Evolutionary conservation across 768 basidiomycete genomes (phyloP), one percentile per base, ranked within the genome.

Genomic region (Tylopilus sp.): DNA sequence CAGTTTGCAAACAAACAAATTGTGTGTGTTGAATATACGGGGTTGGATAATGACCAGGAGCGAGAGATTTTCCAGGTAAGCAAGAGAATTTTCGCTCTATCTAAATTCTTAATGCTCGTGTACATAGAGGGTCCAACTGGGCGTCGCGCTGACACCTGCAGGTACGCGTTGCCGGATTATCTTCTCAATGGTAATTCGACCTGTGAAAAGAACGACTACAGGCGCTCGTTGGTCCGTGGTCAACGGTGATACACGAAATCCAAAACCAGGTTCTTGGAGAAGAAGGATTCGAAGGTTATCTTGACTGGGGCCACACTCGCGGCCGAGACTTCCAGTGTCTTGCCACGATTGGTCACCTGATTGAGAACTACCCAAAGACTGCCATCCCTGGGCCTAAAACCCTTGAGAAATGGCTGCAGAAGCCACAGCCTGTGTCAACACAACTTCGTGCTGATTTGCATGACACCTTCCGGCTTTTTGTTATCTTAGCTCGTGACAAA

Each of bases 41-140:
- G 72, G 17, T 61, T 85, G 38, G 71, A 66, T 0, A 63, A 63
- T 7, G 75, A 80, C 44, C 77, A 80, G 59, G 88, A 87, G 57
- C 75, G 84, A 25, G 86, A 85, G 59, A 81, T 86, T 22, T 89
- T 86, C 55, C 75, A 80, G 71, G 81, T 73, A 55, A 38, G 71
- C 53, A 30, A 47, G 11, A 23, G 35, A 18, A 12, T 40, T 44
- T 23, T 17, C 13, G 33, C 28, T 3, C 46, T 30, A 5, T 13
- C 40, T 33, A 12, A 35, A 13, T 51, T 31, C 31, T 48, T 49
- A 53, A 30, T 40, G 21, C 39, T 28, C n/a, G n/a, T 18, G 17
- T 26, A 35, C 20, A 47, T 40, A 79, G 78, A 73, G 79, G 40
- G 79, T 80, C 30, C 79, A 80, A 58, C 56, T 78, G 18, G 79